Evolutionary conservation across 176 grass and related monocot genomes (phyloP).

Genomic region (Oryza glumipatula): DNA sequence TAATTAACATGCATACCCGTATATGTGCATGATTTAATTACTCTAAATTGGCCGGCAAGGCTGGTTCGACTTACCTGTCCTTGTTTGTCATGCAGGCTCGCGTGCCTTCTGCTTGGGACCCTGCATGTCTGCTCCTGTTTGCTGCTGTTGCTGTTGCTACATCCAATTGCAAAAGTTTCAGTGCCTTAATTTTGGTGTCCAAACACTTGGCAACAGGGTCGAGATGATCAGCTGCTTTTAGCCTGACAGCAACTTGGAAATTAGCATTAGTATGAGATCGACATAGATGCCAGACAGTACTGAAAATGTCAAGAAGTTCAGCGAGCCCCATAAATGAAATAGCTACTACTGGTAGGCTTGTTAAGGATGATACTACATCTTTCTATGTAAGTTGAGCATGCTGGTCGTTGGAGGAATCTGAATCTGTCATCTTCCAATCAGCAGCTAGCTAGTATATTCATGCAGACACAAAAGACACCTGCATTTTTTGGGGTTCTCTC

Average conservation of each 20-base stretch:
- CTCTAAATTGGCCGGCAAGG: conserved; percentile 34
- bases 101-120: conserved; percentile 25
- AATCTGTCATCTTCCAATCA: background rate
- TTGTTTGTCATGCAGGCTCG: conserved; percentile 18
- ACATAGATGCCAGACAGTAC: conserved; percentile 7
- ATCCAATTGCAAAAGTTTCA: conserved; percentile 43
- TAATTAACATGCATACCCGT: conserved; percentile 16
- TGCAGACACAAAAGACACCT: conserved; percentile 25
- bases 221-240: conserved; percentile 22
- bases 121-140: background rate
- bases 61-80: conserved; percentile 28
- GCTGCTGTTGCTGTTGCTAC: background rate
- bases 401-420: background rate
- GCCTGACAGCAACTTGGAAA: conserved; percentile 17
- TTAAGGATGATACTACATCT: background rate
- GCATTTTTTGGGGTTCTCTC: background rate
- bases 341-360: background rate
- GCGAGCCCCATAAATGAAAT: background rate
- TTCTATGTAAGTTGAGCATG: background rate
- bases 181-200: conserved; percentile 19
- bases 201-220: conserved; percentile 22
- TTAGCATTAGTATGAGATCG: background rate
- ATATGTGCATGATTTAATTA: background rate
- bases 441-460: background rate
- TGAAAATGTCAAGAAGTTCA: background rate